phyloP scores from a whole-genome alignment of 257 asterid genomes.

The Plantago ovata region DNA sequence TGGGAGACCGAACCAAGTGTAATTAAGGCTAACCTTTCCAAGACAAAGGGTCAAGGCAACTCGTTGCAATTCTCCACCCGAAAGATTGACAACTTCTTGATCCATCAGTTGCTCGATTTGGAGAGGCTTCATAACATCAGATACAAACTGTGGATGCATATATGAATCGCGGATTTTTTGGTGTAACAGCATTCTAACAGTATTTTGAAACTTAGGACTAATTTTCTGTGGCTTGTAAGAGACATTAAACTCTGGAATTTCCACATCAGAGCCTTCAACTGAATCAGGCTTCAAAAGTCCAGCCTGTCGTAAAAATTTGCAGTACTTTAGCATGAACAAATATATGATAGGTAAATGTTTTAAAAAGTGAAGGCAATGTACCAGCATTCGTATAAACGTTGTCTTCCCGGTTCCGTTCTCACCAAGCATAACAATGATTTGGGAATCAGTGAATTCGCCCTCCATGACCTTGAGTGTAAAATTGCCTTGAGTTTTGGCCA shows the following conservation, averaged over 20 bases:
- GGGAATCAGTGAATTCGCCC: constrained; percentile 99
- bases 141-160: constrained; percentile 85
- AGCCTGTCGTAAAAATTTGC: constrained; percentile 47
- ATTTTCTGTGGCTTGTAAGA: constrained; percentile 98
- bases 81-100: constrained; percentile 91
- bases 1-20: not conserved
- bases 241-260: constrained; percentile 92
- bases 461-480: constrained; percentile 83
- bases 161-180: constrained; percentile 79
- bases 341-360: constrained; percentile 1
- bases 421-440: constrained; percentile 98
- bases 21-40: constrained; percentile 65
- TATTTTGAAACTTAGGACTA: constrained; percentile 67
- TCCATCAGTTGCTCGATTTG: constrained; percentile 97
- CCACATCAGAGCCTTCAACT: constrained; percentile 67
- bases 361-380: constrained; percentile 16
- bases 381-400: constrained; percentile 97
- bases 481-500: constrained; percentile 92
- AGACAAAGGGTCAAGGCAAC: constrained; percentile 91
- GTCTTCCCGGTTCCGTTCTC: constrained; percentile 99
- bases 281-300: constrained; percentile 88
- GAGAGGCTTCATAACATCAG: constrained; percentile 99
- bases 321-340: constrained; percentile 9
- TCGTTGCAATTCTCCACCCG: constrained; percentile 99
- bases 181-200: constrained; percentile 81